Conservation (phyloP, 495 filamentous ascomycete genomes). For the Glarea lozoyensis region DNA sequence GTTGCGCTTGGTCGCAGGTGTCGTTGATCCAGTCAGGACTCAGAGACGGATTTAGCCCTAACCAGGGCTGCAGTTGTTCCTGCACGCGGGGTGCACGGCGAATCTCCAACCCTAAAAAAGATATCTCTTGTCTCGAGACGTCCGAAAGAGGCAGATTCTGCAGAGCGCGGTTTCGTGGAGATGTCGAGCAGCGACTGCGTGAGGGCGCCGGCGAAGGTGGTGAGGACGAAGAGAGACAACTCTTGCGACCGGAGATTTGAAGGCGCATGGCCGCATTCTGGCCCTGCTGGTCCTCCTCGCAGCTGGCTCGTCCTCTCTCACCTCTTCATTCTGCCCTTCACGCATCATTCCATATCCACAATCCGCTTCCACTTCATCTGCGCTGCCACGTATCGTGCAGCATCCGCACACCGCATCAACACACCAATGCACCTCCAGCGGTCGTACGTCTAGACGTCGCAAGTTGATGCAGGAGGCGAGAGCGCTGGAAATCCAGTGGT, state of each 20-base stretch:
- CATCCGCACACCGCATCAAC: conserved; percentile 3
- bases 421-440: conserved; percentile 19
- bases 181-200: too few species aligned
- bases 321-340: neutral
- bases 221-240: too few species aligned
- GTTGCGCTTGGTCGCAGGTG: too few species aligned
- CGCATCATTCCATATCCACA: neutral
- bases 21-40: too few species aligned
- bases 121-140: too few species aligned
- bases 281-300: neutral
- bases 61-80: too few species aligned
- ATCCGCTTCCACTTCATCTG: conserved; percentile 5
- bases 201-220: too few species aligned
- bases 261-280: conserved; percentile 2
- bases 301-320: neutral
- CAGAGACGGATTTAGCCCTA: too few species aligned
- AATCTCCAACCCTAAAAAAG: too few species aligned
- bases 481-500: conserved; percentile 17
- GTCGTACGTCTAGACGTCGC: conserved; percentile 14
- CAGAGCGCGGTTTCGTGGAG: too few species aligned
- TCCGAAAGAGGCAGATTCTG: too few species aligned
- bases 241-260: neutral
- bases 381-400: conserved; percentile 17
- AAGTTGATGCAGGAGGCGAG: conserved; percentile 5
- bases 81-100: too few species aligned